Evolutionary conservation across 1,139 yeast species (phyloP), one percentile per base, ranked within the genome.

Genomic region (Lodderomyces parapsilosis): DNA sequence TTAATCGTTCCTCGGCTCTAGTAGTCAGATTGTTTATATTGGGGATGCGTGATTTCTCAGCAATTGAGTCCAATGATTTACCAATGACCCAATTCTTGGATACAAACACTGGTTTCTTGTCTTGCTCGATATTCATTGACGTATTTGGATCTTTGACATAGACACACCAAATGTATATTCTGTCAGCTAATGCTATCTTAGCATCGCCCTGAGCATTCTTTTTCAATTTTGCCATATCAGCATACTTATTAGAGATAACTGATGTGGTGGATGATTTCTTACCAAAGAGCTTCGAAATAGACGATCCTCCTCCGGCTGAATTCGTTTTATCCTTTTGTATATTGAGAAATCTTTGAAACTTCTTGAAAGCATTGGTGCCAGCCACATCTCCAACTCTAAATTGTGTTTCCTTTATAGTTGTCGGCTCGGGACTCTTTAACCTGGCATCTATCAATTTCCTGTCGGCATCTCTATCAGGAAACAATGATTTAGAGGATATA

Each of bases 41-140:
- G 35, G 68, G 67, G 17, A 86, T 73, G 40, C 69, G 72, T 44
- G 85, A 60, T 28, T 65, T 58, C 25, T 72, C 76, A 4, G 91
- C 81, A 10, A 86, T 73, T 33, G 76, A 74, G 59, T 91, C 98
- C 39, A 89, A 63, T 2, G 84, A 83, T 49, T 87, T 71, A 0
- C 98, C 98, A 6, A 87, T 73, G 0, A 88, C 83, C 88, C 93
- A 84, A 25, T 73, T 67, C 50, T 78, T 76, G 31, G 80, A 78
- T 13, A 84, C 74, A 55, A 59, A 86, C 13, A 84, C 57, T 0
- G 82, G 74, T 30, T 52, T 59, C 17, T 62, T 52, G 22, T 62
- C 66, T 17, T 55, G 57, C 6, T 59, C 62, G 6, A 61, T 54
- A 45, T 68, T 60, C 9, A 69, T 57, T n/a, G 70, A 62, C 6